Evolutionary conservation across 768 basidiomycete species (phyloP), one percentile per base, ranked within the genome.

Genomic region (Tephrocybe sp.): DNA sequence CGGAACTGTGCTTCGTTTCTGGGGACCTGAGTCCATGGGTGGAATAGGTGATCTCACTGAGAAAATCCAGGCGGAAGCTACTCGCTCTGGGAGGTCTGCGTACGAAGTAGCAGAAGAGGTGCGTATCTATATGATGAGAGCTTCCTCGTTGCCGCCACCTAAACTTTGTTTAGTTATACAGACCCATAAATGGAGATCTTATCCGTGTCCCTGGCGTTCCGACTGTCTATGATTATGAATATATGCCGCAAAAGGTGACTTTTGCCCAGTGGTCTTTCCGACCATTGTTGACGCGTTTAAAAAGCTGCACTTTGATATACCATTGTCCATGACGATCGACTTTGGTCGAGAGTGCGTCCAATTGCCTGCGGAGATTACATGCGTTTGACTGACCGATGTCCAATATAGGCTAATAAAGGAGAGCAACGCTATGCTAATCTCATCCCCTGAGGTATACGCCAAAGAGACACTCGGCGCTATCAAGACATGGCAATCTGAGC

Each of bases 171-270:
- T n/a, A 66, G 65, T 35, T 64, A 9, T 56, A 53, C 31, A 39
- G 41, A 16, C 49, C 32, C 20, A 54, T 48, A 1, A 47, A 60
- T 12, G 65, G 65, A 5, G 53, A 16, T 1, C 9, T 62, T 1
- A 30, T 64, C 16, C n/a, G 39, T 6, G 35, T 62, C 10, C 49
- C 60, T 22, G 65, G 65, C 5, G 39, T 65, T 16, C 63, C 59
- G 2, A 40, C 59, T 20, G 54, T 62, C 49, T 59, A 61, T 41
- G 61, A 62, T 41, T 52, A 62, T 36, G 62, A 61, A 34, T 55
- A 52, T 22, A 58, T 42, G 26, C 56, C 61, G 4, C 59, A 63
- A 34, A 14, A 54, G 33, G 58, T 48, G 38, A 26, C 4, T 12
- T 34, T 40, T 14, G 19, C n/a, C 26, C 26, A 26, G 26, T 26